A percentile compares a stretch with the other conserved stretches of the same genome.
phyloP scores from a whole-genome alignment of 768 basidiomycete genomes.

The Strobilomyces confusus region DNA sequence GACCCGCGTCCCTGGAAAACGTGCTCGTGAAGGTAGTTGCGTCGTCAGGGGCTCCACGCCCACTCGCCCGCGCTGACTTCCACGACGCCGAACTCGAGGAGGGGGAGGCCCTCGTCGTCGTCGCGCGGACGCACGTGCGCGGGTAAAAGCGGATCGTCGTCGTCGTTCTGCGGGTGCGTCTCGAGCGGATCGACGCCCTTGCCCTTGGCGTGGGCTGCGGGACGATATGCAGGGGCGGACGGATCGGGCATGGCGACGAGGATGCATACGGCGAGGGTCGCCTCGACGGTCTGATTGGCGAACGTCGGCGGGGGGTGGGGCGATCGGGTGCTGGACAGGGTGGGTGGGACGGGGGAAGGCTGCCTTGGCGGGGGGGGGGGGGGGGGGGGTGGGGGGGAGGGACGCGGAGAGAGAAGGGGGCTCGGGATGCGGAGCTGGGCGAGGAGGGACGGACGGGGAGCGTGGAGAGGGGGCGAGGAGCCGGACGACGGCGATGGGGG shows the following conservation, averaged over 20 bases:
- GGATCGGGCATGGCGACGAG: slow-evolving; percentile 23
- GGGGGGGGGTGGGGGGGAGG: background rate
- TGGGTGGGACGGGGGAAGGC: background rate
- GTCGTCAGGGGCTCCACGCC: background rate
- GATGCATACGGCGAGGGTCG: slow-evolving; percentile 12
- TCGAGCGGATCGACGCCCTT: slow-evolving; percentile 10
- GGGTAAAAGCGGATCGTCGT: slow-evolving; percentile 5
- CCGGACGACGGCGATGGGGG: background rate
- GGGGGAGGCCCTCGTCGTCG: background rate
- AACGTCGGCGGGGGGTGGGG: background rate
- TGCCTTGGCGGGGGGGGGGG: background rate
- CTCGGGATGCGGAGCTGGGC: slow-evolving; percentile 10
- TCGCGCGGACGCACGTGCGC: background rate
- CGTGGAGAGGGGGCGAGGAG: background rate
- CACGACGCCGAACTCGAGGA: slow-evolving; percentile 19
- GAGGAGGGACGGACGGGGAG: slow-evolving; percentile 1
- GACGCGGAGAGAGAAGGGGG: background rate
- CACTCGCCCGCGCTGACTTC: slow-evolving; percentile 4
- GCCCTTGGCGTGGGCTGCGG: slow-evolving; percentile 11
- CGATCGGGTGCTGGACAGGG: background rate
- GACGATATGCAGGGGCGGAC: slow-evolving; percentile 1
- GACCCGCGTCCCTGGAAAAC: background rate
- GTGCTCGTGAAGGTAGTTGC: background rate
- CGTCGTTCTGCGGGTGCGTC: background rate
- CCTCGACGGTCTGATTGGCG: background rate